phyloP scores from a whole-genome alignment of 352 stramenopile species.

The Phytophthora meadii region DNA sequence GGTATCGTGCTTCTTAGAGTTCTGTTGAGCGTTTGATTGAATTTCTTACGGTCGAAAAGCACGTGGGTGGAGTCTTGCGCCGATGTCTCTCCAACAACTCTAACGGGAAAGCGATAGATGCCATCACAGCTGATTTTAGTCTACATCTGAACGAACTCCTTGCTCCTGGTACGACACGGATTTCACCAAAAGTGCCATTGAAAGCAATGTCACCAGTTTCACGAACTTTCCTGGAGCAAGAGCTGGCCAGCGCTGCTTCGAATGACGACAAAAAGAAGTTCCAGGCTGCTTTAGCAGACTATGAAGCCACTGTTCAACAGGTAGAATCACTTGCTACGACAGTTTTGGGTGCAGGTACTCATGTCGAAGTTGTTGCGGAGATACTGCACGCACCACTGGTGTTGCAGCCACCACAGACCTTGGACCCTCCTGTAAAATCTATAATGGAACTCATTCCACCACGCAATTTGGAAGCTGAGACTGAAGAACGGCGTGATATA shows the following conservation, averaged over 20 bases:
- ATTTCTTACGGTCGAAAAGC: constrained; percentile 61
- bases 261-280: constrained; percentile 84
- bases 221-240: constrained; percentile 63
- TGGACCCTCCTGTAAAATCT: constrained; percentile 32
- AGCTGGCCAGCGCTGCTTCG: constrained; percentile 49
- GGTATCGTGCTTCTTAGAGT: constrained; percentile 27
- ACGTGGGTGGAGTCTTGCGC: constrained; percentile 37
- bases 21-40: constrained; percentile 46
- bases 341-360: constrained; percentile 34
- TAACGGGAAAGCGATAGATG: constrained; percentile 38
- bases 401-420: constrained; percentile 36
- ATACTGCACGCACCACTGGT: constrained; percentile 51
- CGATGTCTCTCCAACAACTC: constrained; percentile 40
- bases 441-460: constrained; percentile 63
- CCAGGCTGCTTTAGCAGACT: constrained; percentile 68
- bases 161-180: constrained; percentile 34
- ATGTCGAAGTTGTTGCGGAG: constrained; percentile 35
- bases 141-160: constrained; percentile 51
- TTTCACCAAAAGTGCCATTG: constrained; percentile 20
- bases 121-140: constrained; percentile 38
- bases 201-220: constrained; percentile 40
- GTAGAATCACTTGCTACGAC: constrained; percentile 31
- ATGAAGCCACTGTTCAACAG: constrained; percentile 52
- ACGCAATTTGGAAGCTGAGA: constrained; percentile 57
- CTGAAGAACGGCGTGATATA: constrained; percentile 49